phyloP scores from a whole-genome alignment of 768 basidiomycete genomes.

The Phanerochaete carnosa region DNA sequence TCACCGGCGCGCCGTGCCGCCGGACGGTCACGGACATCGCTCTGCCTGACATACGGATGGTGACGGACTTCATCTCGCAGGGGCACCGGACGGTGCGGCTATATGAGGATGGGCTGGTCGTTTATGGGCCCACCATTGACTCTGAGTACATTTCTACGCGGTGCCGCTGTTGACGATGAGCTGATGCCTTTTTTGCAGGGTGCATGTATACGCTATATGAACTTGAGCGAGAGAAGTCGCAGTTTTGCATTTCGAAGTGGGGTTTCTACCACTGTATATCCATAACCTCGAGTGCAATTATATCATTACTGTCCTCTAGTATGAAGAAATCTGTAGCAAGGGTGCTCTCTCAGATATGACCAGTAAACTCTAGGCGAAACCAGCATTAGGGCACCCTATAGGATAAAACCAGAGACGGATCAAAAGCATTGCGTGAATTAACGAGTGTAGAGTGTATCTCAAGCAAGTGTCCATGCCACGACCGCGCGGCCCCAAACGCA shows the following conservation, averaged over 20 bases:
- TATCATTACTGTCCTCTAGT: no score
- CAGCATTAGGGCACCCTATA: background rate
- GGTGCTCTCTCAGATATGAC: no score
- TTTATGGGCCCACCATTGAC: background rate
- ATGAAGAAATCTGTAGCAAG: no score
- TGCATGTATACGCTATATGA: background rate
- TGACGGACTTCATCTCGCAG: background rate
- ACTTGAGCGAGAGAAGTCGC: no score
- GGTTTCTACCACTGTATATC: no score
- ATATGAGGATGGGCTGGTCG: background rate
- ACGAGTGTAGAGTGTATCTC: background rate
- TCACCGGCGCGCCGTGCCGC: background rate
- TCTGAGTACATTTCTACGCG: background rate
- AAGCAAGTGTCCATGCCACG: background rate
- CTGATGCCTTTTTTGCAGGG: background rate
- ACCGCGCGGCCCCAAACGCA: background rate
- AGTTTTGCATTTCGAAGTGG: no score
- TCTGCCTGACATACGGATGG: background rate
- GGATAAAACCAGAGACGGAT: background rate
- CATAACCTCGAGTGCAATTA: no score
- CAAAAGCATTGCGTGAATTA: background rate
- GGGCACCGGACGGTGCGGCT: background rate
- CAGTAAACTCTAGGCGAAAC: background rate
- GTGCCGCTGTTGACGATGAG: background rate
- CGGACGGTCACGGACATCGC: background rate